Evolutionary conservation across 2,329 filamentous ascomycete species (phyloP).

Genomic region (Neofusicoccum ribis): DNA sequence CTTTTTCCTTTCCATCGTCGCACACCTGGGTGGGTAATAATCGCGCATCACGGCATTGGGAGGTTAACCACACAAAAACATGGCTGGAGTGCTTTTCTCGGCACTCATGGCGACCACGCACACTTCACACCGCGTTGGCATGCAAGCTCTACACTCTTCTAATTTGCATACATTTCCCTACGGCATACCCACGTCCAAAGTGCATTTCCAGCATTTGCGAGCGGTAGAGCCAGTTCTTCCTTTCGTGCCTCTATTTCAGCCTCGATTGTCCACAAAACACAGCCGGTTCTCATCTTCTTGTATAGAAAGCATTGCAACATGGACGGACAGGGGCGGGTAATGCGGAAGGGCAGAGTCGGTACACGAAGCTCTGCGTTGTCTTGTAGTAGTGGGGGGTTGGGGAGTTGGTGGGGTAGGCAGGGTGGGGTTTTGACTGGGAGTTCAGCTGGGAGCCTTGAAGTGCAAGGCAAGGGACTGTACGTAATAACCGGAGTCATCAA

Average conservation of each 20-base stretch:
- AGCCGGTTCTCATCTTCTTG: constrained; percentile 10
- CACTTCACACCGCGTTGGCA: neutral
- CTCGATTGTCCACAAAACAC: neutral
- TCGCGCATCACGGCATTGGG: constrained; percentile 15
- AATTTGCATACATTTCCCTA: constrained; percentile 9
- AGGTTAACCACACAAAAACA: constrained; percentile 6
- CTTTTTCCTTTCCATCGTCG: neutral
- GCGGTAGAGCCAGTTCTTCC: constrained; percentile 1
- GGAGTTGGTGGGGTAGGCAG: constrained; percentile 4
- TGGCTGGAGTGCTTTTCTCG: neutral
- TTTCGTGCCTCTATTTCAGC: constrained; percentile 6
- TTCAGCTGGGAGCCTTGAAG: constrained; percentile 8
- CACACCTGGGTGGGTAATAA: constrained; percentile 13
- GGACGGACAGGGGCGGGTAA: constrained; percentile 2
- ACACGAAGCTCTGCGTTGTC: neutral
- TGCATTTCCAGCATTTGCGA: constrained; percentile 3
- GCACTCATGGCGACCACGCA: neutral
- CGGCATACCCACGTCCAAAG: neutral
- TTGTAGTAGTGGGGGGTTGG: neutral
- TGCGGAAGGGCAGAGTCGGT: neutral
- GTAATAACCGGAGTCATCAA: constrained; percentile 15
- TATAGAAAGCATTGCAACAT: constrained; percentile 16
- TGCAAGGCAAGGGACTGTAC: constrained; percentile 13
- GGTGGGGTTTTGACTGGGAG: neutral
- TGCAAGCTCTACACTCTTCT: constrained; percentile 1